phyloP scores from a whole-genome alignment of 2,329 filamentous ascomycete species.

The Chrysosphaeria jannelii region DNA sequence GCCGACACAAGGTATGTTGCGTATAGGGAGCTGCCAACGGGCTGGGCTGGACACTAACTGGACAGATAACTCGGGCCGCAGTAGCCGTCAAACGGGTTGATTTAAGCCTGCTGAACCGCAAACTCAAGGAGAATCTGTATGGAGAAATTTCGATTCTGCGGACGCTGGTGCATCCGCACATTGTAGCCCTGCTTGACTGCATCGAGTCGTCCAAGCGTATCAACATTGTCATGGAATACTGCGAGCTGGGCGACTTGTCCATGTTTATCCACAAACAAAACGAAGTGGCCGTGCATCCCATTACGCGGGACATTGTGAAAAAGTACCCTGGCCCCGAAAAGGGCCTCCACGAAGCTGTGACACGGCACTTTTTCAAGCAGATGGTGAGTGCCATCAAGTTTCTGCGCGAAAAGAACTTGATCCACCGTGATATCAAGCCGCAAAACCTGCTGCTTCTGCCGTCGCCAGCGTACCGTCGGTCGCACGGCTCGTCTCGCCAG shows the following conservation, averaged over 20 bases:
- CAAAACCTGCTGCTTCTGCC: constrained; percentile 84
- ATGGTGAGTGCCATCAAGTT: constrained; percentile 79
- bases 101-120: constrained; percentile 67
- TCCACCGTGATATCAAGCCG: constrained; percentile 91
- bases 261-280: constrained; percentile 89
- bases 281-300: constrained; percentile 46
- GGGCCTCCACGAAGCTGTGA: constrained; percentile 88
- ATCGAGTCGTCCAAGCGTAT: constrained; percentile 66
- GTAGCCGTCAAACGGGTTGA: constrained; percentile 96
- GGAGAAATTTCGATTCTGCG: constrained; percentile 90
- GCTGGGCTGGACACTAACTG: background rate
- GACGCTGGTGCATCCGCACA: constrained; percentile 79
- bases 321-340: constrained; percentile 73
- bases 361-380: constrained; percentile 86
- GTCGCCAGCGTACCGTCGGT: constrained; percentile 36
- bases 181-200: constrained; percentile 86
- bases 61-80: constrained; percentile 45
- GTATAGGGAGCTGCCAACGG: too few relatives aligned
- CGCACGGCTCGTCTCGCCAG: constrained; percentile 28
- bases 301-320: constrained; percentile 66
- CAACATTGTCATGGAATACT: constrained; percentile 97
- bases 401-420: constrained; percentile 54
- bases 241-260: constrained; percentile 77
- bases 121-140: constrained; percentile 86
- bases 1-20: constrained; percentile 49